Conservation (phyloP, 768 basidiomycete species). For the Rhodotorula babjevae region DNA sequence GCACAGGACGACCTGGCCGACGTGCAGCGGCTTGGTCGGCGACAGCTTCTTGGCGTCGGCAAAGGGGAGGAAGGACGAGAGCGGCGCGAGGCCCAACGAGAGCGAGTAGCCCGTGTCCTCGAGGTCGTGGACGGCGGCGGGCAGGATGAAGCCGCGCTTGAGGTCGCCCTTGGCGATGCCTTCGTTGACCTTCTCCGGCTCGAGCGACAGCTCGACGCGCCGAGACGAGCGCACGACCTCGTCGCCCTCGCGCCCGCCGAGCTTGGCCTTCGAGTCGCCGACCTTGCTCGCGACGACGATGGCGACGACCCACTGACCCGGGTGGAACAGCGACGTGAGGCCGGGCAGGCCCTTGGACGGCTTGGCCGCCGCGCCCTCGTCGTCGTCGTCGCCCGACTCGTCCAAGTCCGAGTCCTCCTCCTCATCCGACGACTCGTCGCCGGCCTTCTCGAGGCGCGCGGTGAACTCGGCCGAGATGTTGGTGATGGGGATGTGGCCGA, state of each 20-base stretch:
- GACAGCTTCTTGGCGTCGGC: constrained; percentile 57
- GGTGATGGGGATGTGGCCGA: constrained; percentile 90
- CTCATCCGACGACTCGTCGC: constrained; percentile 43
- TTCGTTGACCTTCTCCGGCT: constrained; percentile 76
- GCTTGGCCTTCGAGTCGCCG: constrained; percentile 59
- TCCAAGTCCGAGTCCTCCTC: constrained; percentile 49
- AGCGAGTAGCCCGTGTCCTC: constrained; percentile 94
- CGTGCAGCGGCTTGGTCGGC: constrained; percentile 50
- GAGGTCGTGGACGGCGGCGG: constrained; percentile 69
- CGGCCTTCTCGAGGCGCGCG: constrained; percentile 60
- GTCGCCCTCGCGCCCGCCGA: constrained; percentile 59
- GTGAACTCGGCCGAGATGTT: constrained; percentile 80
- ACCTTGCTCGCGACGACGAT: constrained; percentile 66
- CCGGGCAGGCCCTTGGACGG: constrained; percentile 58
- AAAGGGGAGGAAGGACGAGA: constrained; percentile 79
- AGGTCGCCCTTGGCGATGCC: constrained; percentile 75
- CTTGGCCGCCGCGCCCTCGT: constrained; percentile 45
- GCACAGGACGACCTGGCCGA: constrained; percentile 66
- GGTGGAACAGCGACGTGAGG: constrained; percentile 65
- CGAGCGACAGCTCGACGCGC: constrained; percentile 76
- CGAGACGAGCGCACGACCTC: constrained; percentile 63
- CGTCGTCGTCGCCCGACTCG: constrained; percentile 34
- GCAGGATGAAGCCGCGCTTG: constrained; percentile 65
- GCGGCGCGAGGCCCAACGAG: constrained; percentile 65
- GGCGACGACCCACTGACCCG: constrained; percentile 81